Evolutionary conservation across 2,329 filamentous ascomycete species (phyloP).

Genomic region (Fusarium paranaense): DNA sequence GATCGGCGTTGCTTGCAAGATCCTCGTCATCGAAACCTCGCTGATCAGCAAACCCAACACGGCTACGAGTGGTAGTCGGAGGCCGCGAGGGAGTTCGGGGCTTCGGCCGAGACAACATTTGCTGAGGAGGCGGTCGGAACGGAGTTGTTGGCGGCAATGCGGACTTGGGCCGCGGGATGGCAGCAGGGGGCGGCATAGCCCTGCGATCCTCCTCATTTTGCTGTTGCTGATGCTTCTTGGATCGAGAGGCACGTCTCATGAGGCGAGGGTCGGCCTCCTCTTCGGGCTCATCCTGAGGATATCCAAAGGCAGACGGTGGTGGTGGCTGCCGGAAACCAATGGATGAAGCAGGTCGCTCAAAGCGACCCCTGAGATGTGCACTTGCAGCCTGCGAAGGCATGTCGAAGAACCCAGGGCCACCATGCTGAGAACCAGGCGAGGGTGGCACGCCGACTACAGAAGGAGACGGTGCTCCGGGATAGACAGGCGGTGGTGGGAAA

Average conservation of each 20-base stretch:
- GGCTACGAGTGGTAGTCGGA: conserved; percentile 44
- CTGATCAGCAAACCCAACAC: conserved; percentile 48
- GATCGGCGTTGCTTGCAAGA: conserved; percentile 47
- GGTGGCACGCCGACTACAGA: conserved; percentile 42
- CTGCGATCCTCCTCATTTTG: conserved; percentile 56
- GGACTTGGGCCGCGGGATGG: conserved; percentile 52
- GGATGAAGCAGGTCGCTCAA: conserved; percentile 53
- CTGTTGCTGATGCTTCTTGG: conserved; percentile 48
- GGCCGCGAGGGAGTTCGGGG: conserved; percentile 50
- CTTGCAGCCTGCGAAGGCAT: conserved; percentile 44
- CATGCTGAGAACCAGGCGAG: conserved; percentile 40
- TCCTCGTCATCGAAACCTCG: conserved; percentile 54
- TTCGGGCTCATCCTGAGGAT: conserved; percentile 56
- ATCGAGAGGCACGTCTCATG: conserved; percentile 56
- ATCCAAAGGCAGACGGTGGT: conserved; percentile 46
- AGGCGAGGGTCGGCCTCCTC: conserved; percentile 52
- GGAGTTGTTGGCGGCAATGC: conserved; percentile 45
- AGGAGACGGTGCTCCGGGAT: conserved; percentile 40
- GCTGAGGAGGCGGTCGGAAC: conserved; percentile 46
- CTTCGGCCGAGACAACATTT: conserved; percentile 42
- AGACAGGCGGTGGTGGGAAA: conserved; percentile 49
- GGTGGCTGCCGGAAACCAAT: conserved; percentile 53
- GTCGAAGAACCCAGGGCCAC: conserved; percentile 49
- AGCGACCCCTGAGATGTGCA: conserved; percentile 48
- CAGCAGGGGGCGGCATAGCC: conserved; percentile 62